A percentile compares a stretch with the other conserved stretches of the same genome.
Evolutionary conservation across 257 asterid genomes (phyloP).

Genomic region (Solanum neorickii): DNA sequence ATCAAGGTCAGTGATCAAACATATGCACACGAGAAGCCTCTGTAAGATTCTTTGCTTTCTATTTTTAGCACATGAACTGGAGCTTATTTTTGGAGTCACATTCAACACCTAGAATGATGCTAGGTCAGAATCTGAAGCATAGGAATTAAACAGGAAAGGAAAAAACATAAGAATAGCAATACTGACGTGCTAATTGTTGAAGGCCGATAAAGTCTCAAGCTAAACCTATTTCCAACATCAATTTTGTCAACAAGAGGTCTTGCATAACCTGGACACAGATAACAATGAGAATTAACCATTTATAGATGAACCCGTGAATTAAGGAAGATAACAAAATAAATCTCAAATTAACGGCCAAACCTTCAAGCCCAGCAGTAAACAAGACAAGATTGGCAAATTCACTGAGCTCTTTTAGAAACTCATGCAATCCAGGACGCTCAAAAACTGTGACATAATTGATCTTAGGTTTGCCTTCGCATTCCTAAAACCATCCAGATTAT

Average conservation of each 20-base stretch:
- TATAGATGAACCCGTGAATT: background rate
- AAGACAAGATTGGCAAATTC: slow-evolving; percentile 83
- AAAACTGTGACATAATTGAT: slow-evolving; percentile 89
- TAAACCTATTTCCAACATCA: slow-evolving; percentile 55
- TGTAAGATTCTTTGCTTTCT: background rate
- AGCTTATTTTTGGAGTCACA: background rate
- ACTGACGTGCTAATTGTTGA: slow-evolving; percentile 89
- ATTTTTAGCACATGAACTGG: background rate
- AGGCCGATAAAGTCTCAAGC: slow-evolving; percentile 75
- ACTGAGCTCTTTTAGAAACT: slow-evolving; percentile 63
- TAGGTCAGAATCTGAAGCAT: background rate
- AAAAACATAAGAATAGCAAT: background rate
- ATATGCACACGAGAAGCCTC: background rate
- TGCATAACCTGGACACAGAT: slow-evolving; percentile 63
- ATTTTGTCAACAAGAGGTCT: slow-evolving; percentile 92
- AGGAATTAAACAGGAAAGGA: background rate
- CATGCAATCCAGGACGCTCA: slow-evolving; percentile 86
- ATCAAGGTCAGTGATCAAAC: background rate
- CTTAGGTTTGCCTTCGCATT: slow-evolving; percentile 71
- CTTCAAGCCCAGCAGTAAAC: slow-evolving; percentile 99
- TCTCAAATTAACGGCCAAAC: slow-evolving; percentile 11
- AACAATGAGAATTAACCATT: background rate
- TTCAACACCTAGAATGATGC: background rate
- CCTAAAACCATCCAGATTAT: slow-evolving; percentile 25
- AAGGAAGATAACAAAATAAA: background rate